Evolutionary conservation across 805 yeast species (phyloP).

Genomic region (Zygosaccharomyces pseudorouxii): DNA sequence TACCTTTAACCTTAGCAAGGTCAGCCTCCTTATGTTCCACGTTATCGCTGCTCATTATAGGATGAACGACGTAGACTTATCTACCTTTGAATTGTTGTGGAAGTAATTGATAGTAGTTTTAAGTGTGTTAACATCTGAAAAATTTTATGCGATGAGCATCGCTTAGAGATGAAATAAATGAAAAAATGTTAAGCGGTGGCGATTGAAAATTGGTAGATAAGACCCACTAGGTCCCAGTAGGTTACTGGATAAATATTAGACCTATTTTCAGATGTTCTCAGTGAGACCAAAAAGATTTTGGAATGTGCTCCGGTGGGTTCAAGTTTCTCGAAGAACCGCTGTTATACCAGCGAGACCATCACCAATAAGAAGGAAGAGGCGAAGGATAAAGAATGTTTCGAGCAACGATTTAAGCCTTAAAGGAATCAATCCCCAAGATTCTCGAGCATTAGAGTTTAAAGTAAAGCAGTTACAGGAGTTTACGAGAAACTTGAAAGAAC

Average conservation of each 20-base stretch:
- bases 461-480: conserved; percentile 29
- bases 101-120: conserved; percentile 1
- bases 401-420: conserved; percentile 13
- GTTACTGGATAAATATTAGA: neutral
- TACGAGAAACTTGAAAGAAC: conserved; percentile 22
- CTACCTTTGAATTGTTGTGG: neutral
- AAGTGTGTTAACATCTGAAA: conserved; percentile 3
- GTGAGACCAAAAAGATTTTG: neutral
- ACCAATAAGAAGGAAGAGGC: conserved; percentile 7
- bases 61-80: neutral
- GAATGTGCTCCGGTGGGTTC: conserved; percentile 3
- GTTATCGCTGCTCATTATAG: conserved; percentile 6
- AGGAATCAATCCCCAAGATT: conserved; percentile 7
- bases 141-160: conserved; percentile 13
- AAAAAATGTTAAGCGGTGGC: neutral
- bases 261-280: neutral
- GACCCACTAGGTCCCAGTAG: neutral
- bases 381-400: conserved; percentile 13
- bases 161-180: conserved; percentile 1
- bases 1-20: conserved; percentile 38
- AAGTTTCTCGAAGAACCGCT: conserved; percentile 7
- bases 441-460: conserved; percentile 26
- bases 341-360: conserved; percentile 14
- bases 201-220: neutral
- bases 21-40: conserved; percentile 6